A percentile compares a stretch with the other conserved stretches of the same genome.
These are phyloP conservation scores for Pseudogymnoascus sp. DNA, from an alignment of 2,329 filamentous ascomycete genomes.

Conservation along the genomic window DNA sequence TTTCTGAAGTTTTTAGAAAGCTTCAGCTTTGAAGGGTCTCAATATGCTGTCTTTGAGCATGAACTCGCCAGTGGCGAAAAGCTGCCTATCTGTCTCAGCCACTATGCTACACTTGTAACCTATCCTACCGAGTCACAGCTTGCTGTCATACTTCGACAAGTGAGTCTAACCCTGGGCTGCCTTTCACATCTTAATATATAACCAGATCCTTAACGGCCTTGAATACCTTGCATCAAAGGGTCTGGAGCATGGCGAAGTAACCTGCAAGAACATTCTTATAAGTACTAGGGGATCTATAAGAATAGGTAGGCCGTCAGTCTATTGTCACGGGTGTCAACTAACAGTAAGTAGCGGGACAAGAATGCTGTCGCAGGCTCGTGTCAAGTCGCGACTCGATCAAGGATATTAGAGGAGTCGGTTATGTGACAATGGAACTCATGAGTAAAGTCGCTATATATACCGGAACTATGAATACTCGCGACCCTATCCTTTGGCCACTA, in stretches of 20 bases:
- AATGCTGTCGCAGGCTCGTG: slow-evolving; percentile 3
- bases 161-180: not conserved
- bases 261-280: slow-evolving; percentile 15
- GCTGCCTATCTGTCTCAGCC: slow-evolving; percentile 13
- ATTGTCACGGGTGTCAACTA: not conserved
- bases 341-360: slow-evolving; percentile 11
- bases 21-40: slow-evolving; percentile 15
- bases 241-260: slow-evolving; percentile 13
- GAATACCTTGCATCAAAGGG: slow-evolving; percentile 11
- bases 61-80: slow-evolving; percentile 11
- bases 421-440: slow-evolving; percentile 15
- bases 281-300: slow-evolving; percentile 12
- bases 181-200: not conserved
- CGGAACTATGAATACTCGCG: slow-evolving; percentile 10
- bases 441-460: slow-evolving; percentile 12
- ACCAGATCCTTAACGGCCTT: slow-evolving; percentile 13
- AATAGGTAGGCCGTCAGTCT: slow-evolving; percentile 10
- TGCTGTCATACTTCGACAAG: slow-evolving; percentile 10
- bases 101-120: slow-evolving; percentile 2
- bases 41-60: slow-evolving; percentile 16
- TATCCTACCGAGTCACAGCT: slow-evolving; percentile 7
- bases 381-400: not conserved
- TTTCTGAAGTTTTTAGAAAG: slow-evolving; percentile 13
- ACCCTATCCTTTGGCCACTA: slow-evolving; percentile 6
- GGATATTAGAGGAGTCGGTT: slow-evolving; percentile 16